Evolutionary conservation across 1,284 basidiomycete genomes (phyloP), one percentile per base, ranked within the genome.

Genomic region (Ustilago bromivora): DNA sequence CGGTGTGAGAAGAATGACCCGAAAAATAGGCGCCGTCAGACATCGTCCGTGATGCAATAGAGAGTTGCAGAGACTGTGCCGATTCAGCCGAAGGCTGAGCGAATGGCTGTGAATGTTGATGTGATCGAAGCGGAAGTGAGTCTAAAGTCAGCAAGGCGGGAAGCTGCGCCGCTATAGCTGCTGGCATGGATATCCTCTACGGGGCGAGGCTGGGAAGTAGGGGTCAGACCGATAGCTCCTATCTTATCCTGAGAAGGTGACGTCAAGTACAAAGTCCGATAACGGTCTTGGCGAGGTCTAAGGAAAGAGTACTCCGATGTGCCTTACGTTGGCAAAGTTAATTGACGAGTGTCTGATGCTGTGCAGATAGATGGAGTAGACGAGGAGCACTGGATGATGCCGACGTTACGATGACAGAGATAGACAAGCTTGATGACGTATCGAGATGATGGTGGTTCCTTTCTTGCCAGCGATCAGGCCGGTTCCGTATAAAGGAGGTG

Each of bases 21-120:
- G 57, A 13, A 13, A 41, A 32, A 19, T 58, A 34, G 40, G 57
- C 47, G 41, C 67, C 72, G 63, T 75, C 72, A 38, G 72, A 67
- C 72, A 75, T 75, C 35, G 64, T 71, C 67, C 53, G 46, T 23
- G 64, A 41, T 6, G 41, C 43, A 56, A 15, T 19, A n/a, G 23
- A 35, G 31, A 46, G 56, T 28, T 46, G 56, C 5, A 17, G 15
- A 9, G 7, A 12, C 52, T 36, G 70, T 19, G n/a, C 17, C 53
- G 23, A 31, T 7, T 64, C 61, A 52, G 41, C 54, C 52, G 52
- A 54, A 13, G 28, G 13, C 13, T 34, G 38, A 12, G 28, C 28
- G 41, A 57, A 11, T 32, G 4, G 49, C n/a, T 13, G 49, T 10
- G 28, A n/a, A 32, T 17, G 49, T 19, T n/a, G 23, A 9, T 15